Percentiles rank a stretch among this genome's conserved stretches.
Conservation (phyloP, 352 stramenopile genomes). For the Pythium apleroticum region DNA sequence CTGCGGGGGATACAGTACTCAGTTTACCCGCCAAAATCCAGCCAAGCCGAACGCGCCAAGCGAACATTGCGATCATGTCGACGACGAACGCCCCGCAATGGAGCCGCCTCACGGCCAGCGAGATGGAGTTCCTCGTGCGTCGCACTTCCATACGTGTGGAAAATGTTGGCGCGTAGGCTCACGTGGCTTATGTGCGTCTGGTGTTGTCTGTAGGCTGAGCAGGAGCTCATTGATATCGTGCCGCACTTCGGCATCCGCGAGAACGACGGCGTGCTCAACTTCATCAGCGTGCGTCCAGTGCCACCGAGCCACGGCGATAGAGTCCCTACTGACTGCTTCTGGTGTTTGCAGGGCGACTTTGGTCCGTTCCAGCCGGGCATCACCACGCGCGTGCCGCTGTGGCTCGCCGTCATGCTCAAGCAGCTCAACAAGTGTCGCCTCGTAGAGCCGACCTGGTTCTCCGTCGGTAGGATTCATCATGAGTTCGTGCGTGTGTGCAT, state of each 20-base stretch:
- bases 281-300: conserved; percentile 52
- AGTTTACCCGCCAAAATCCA: not conserved
- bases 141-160: not conserved
- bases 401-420: conserved; percentile 89
- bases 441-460: conserved; percentile 79
- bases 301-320: too few relatives aligned
- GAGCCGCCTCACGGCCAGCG: conserved; percentile 46
- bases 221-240: conserved; percentile 86
- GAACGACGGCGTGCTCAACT: conserved; percentile 77
- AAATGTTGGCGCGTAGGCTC: not conserved
- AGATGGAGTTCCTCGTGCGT: conserved; percentile 81
- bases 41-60: conserved; percentile 7
- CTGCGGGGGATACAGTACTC: not conserved
- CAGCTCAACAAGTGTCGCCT: conserved; percentile 89
- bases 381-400: conserved; percentile 80
- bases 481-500: not conserved
- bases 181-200: not conserved
- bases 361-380: conserved; percentile 88
- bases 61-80: conserved; percentile 9
- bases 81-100: conserved; percentile 27
- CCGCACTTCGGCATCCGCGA: conserved; percentile 84
- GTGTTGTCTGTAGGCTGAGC: conserved; percentile 54
- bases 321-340: not conserved
- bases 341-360: conserved; percentile 59
- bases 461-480: conserved; percentile 41